A percentile compares a stretch with the other conserved stretches of the same genome.
phyloP scores from a whole-genome alignment of 2,329 filamentous ascomycete species.

The Ceratocystiopsis minuta region DNA sequence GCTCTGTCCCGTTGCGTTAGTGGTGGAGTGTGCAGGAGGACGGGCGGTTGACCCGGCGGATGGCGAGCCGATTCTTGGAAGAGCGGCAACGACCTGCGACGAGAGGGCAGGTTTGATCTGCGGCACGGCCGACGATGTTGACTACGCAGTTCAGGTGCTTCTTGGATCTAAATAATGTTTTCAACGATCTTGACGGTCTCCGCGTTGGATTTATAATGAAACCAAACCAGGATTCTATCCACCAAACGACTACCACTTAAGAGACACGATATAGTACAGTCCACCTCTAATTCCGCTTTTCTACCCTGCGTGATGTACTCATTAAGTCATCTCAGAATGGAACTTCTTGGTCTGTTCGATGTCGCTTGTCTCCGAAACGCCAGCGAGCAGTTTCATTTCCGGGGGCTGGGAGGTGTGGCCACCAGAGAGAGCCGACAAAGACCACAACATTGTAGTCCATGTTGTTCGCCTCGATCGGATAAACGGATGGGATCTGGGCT shows the following conservation, averaged over 20 bases:
- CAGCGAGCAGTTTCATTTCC: neutral
- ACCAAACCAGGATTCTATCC: too few relatives aligned
- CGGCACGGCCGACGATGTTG: constrained; percentile 31
- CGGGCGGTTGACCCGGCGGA: constrained; percentile 30
- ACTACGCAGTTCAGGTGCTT: constrained; percentile 6
- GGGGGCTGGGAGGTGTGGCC: neutral
- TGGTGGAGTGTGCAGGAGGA: constrained; percentile 42
- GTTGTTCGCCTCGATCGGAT: neutral
- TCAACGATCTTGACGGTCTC: too few relatives aligned
- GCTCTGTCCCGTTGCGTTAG: constrained; percentile 38
- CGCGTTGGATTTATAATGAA: too few relatives aligned
- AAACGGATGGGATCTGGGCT: neutral
- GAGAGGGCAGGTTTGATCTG: constrained; percentile 33
- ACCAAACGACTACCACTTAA: too few relatives aligned
- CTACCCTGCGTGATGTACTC: too few relatives aligned
- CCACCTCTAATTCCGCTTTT: too few relatives aligned
- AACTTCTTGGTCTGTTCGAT: neutral
- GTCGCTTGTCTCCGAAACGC: neutral
- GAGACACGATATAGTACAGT: too few relatives aligned
- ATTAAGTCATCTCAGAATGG: too few relatives aligned
- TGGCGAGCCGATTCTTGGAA: constrained; percentile 24
- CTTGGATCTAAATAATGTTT: too few relatives aligned
- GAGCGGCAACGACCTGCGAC: constrained; percentile 22
- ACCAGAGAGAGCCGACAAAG: neutral
- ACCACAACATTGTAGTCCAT: neutral